A percentile compares a stretch with the other conserved stretches of the same genome.
Conservation (phyloP, 2,329 filamentous ascomycete species). For the Ambrosiella beaveri region DNA sequence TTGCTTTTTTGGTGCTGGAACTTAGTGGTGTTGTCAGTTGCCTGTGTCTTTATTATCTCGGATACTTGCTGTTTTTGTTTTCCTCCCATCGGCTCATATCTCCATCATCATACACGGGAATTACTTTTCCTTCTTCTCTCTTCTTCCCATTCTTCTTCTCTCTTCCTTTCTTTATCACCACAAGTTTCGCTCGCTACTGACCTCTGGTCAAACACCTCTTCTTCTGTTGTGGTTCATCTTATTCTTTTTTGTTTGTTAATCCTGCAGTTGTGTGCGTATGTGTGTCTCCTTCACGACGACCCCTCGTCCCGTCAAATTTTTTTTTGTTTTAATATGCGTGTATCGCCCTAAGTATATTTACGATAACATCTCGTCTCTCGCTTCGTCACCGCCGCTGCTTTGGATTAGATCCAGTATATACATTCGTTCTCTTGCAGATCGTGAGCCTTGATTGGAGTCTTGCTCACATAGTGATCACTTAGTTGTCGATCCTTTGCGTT, state of each 20-base stretch:
- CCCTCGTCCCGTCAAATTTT: background rate
- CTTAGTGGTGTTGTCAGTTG: background rate
- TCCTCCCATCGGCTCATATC: conserved; percentile 2
- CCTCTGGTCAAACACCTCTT: conserved; percentile 2
- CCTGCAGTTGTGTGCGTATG: background rate
- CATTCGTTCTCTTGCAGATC: background rate
- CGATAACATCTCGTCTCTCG: background rate
- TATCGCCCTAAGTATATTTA: background rate
- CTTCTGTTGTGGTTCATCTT: background rate
- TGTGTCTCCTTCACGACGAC: background rate
- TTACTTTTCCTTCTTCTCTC: conserved; percentile 5
- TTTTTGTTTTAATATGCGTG: background rate
- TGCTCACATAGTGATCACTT: background rate
- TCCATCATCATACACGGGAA: conserved; percentile 1
- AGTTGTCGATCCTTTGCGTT: background rate
- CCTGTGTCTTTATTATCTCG: conserved; percentile 7
- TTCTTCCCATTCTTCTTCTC: conserved; percentile 3
- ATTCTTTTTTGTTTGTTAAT: background rate
- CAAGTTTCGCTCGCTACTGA: conserved; percentile 9
- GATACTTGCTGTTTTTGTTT: conserved; percentile 4
- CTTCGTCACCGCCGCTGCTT: background rate
- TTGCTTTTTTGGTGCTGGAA: background rate
- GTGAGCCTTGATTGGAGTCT: background rate
- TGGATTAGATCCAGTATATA: background rate
- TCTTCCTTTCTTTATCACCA: conserved; percentile 6